Evolutionary conservation across 306 rosid species (phyloP), one percentile per base, ranked within the genome.

Genomic region (Fagus crenata): DNA sequence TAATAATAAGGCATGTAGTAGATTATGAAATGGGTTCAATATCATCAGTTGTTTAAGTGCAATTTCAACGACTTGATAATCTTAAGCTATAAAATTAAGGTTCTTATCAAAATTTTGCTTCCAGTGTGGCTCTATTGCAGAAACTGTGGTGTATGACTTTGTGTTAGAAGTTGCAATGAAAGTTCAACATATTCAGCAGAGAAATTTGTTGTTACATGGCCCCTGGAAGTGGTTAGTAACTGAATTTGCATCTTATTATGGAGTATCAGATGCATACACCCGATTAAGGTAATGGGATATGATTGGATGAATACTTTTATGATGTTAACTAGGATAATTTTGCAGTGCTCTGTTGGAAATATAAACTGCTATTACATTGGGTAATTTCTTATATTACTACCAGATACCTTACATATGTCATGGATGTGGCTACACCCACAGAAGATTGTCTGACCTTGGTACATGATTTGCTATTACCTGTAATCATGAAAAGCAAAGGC

Each of bases 381-480:
- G 31, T 54, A 31, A 53, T 18, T 33, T 53, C 17, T 3, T 42
- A 0, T 77, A 12, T 28, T 18, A 40, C 63, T 72, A 58, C 6
- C 75, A 85, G 85, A 59, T 79, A 78, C 74, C 85, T 85, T 78
- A 46, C 85, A 42, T 56, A 78, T 43, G 22, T 85, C 22, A 81
- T 85, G 88, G 85, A 85, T 63, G 83, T 85, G n/a, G 85, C 88
- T 49, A 85, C 88, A 32, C 88, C 88, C 4, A 85, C 85, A 2
- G 64, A 55, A 17, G 75, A 81, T 58, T 85, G 85, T 68, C 83
- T 85, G 36, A 71, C 69, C 43, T 4, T 78, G 14, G 76, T 81
- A 65, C 56, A 77, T 46, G 81, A 85, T 40, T 33, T 85, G 76
- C 64, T 85, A 41, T 75, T 75, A 2, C 69, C 74, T 51, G 73